Evolutionary conservation across 225 moss, liverwort and hornwort genomes (phyloP), one percentile per base, ranked within the genome.

Genomic region (Marchantia polymorpha): DNA sequence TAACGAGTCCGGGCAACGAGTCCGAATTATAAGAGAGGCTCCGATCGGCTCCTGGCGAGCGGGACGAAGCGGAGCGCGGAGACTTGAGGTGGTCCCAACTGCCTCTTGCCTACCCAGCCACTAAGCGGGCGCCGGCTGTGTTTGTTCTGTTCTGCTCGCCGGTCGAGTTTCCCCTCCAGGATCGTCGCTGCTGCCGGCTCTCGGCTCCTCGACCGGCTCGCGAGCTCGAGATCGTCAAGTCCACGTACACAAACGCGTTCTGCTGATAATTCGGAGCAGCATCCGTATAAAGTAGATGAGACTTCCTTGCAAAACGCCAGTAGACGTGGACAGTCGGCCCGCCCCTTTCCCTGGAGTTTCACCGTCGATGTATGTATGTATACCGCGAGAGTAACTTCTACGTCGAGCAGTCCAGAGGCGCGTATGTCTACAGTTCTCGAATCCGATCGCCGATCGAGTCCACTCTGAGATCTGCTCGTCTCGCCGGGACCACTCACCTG

Each of bases 231-330:
- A 30, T 75, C 10, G 60, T 49, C 61, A 77, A 77, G 48, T 64
- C 77, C 77, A 77, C 77, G 77, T 77, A 61, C 64, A 77, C 46
- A 75, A 75, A 58, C 75, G 75, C 75, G 77, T 64, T 48, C 39
- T n/a, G 60, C 15, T 64, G 64, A 64, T 77, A 77, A 77, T 39
- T 64, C n/a, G 61, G 25, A 0, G 5, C 9, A 4, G 61, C 48
- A 51, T 77, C 77, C 47, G 64, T 63, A 77, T 77, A 77, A 77
- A 77, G 60, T 73, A 54, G 70, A 70, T 16, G 48, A 49, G 54
- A 26, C 26, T 73, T 54, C 13, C 73, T 25, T 53, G 52, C 53
- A 20, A 52, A 15, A 15, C 23, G 54, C 52, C 70, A 70, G 22
- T 46, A 73, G 23, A 73, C 52, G 23, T 52, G 49, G 51, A 52